Evolutionary conservation across 164 flowering plant species (phyloP).

Genomic region (Berberis thunbergii): DNA sequence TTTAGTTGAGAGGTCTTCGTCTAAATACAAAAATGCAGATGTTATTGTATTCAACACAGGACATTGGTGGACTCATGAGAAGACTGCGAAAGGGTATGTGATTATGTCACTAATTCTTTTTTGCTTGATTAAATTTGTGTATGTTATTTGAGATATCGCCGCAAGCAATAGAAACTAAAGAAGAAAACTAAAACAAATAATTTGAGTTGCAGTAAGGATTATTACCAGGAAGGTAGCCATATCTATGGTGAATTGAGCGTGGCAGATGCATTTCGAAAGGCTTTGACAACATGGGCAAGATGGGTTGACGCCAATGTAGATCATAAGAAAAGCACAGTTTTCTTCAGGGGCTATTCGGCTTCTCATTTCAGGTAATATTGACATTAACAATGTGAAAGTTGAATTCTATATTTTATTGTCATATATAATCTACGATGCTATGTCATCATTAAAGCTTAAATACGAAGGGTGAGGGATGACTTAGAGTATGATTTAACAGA

Average conservation of each 20-base stretch:
- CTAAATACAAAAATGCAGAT: slow-evolving; percentile 44
- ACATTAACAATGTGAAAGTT: too few relatives aligned
- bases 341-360: slow-evolving; percentile 52
- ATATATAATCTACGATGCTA: too few relatives aligned
- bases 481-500: neutral
- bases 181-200: neutral
- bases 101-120: neutral
- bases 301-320: slow-evolving; percentile 48
- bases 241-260: slow-evolving; percentile 40
- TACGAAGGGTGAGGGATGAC: too few relatives aligned
- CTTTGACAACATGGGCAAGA: slow-evolving; percentile 27
- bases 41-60: slow-evolving; percentile 24
- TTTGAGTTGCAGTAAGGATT: slow-evolving; percentile 30
- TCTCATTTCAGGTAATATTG: slow-evolving; percentile 43
- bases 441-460: too few relatives aligned
- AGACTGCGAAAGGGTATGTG: slow-evolving; percentile 14
- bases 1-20: slow-evolving; percentile 37
- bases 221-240: slow-evolving; percentile 55
- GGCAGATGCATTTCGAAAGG: slow-evolving; percentile 28
- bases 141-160: neutral
- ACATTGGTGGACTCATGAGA: slow-evolving; percentile 13
- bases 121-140: neutral
- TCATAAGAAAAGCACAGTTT: slow-evolving; percentile 27
- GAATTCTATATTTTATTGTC: too few relatives aligned
- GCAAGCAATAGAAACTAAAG: too few relatives aligned